Percentiles rank a stretch among this genome's conserved stretches.
Conservation (phyloP, 164 flowering plant species). For the Nymphaea colorata region DNA sequence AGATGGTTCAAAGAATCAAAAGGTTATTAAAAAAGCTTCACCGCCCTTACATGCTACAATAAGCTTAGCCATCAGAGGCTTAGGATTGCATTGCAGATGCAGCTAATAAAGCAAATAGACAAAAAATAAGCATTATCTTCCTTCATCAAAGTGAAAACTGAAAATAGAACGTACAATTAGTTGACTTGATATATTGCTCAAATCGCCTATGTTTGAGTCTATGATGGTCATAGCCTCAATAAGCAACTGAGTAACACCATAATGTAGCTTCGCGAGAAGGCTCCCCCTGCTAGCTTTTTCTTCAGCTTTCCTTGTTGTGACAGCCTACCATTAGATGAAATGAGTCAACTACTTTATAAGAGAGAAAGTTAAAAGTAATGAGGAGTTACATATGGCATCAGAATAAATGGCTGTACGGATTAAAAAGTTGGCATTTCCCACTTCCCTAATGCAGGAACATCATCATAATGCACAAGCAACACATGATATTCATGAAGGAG, state of each 20-base stretch:
- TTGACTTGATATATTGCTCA: constrained; percentile 28
- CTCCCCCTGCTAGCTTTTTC: constrained; percentile 28
- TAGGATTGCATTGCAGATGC: too few relatives aligned
- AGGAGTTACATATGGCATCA: background rate
- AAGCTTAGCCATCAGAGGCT: too few relatives aligned
- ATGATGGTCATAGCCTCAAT: constrained; percentile 29
- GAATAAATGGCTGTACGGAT: too few relatives aligned
- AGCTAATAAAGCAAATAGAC: too few relatives aligned
- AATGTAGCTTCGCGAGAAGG: constrained; percentile 54
- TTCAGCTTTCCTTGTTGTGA: constrained; percentile 47
- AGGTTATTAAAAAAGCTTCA: too few relatives aligned
- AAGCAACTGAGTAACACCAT: constrained; percentile 38
- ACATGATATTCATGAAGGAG: background rate
- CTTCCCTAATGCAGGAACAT: too few relatives aligned
- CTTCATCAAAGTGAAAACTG: background rate
- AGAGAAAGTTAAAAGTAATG: background rate
- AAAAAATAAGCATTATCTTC: too few relatives aligned
- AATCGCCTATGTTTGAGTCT: constrained; percentile 16
- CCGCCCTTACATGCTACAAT: too few relatives aligned
- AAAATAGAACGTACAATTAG: constrained; percentile 27
- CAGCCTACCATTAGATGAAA: constrained; percentile 26
- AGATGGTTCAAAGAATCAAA: too few relatives aligned
- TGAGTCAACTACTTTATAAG: background rate
- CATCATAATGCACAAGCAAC: too few relatives aligned
- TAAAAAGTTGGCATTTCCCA: too few relatives aligned